Percentiles rank a stretch among this genome's conserved stretches.
phyloP scores from a whole-genome alignment of 495 filamentous ascomycete species.

The Hapsidospora chrysogenum region DNA sequence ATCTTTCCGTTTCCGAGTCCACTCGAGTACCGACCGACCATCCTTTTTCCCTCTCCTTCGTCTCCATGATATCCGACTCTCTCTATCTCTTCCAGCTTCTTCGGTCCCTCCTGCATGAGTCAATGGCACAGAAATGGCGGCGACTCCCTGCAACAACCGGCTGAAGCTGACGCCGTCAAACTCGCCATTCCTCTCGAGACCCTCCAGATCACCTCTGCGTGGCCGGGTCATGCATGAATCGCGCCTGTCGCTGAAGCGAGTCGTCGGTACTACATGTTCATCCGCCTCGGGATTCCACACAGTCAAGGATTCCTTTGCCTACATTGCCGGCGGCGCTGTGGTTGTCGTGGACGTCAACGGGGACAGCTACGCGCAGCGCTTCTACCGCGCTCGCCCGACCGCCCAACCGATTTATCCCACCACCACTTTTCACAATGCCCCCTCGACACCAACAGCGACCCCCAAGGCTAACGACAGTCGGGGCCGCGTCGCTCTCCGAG shows the following conservation, averaged over 20 bases:
- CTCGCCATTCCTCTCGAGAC: slow-evolving; percentile 45
- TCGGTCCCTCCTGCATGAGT: too few species aligned
- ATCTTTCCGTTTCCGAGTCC: too few species aligned
- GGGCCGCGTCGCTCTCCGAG: slow-evolving; percentile 39
- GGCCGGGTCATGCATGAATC: slow-evolving; percentile 22
- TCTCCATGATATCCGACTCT: too few species aligned
- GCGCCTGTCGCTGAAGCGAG: slow-evolving; percentile 55
- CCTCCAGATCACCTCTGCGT: slow-evolving; percentile 44
- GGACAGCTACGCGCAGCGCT: slow-evolving; percentile 60
- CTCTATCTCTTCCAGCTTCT: too few species aligned
- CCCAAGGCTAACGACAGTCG: slow-evolving; percentile 47
- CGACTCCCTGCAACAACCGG: slow-evolving; percentile 36
- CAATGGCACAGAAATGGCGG: slow-evolving; percentile 41
- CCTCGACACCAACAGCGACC: slow-evolving; percentile 40
- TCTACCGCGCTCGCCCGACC: slow-evolving; percentile 76
- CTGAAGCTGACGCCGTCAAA: slow-evolving; percentile 69
- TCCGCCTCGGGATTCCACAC: slow-evolving; percentile 78
- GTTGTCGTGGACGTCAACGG: slow-evolving; percentile 73
- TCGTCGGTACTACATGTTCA: slow-evolving; percentile 76
- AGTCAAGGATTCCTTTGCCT: slow-evolving; percentile 63
- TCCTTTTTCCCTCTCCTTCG: too few species aligned
- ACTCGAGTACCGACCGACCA: too few species aligned
- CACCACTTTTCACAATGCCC: slow-evolving; percentile 17
- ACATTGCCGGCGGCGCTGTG: slow-evolving; percentile 84
- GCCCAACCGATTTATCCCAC: slow-evolving; percentile 43